Evolutionary conservation across 345 rosid species (phyloP).

Genomic region (Corchorus olitorius): DNA sequence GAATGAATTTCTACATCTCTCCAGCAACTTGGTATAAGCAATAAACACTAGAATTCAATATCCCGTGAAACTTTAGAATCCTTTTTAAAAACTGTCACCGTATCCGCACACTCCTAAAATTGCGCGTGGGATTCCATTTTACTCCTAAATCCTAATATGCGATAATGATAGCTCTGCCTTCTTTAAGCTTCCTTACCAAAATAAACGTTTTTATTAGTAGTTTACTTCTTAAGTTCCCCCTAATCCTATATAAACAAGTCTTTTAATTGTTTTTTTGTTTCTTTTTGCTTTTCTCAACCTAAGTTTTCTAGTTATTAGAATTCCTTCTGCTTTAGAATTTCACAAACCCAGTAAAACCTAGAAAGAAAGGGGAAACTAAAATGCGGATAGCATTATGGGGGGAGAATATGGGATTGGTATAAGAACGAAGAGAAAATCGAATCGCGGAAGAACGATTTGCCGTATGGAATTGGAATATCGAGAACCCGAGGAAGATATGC

Average conservation of each 20-base stretch:
- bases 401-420: slow-evolving; percentile 19
- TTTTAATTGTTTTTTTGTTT: background rate
- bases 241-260: no score
- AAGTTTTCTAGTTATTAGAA: background rate
- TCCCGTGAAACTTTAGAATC: background rate
- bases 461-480: slow-evolving; percentile 16
- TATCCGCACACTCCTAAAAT: background rate
- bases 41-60: background rate
- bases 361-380: background rate
- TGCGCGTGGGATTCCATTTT: slow-evolving; percentile 8
- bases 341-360: background rate
- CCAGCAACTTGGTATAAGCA: background rate
- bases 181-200: background rate
- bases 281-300: background rate
- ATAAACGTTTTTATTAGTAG: no score
- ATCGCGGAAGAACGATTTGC: slow-evolving; percentile 13
- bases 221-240: background rate
- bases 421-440: slow-evolving; percentile 24
- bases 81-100: background rate
- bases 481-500: slow-evolving; percentile 26
- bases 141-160: background rate
- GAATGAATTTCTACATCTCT: background rate
- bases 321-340: background rate
- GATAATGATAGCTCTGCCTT: background rate
- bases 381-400: slow-evolving; percentile 14